Evolutionary conservation across 2,329 filamentous ascomycete genomes (phyloP).

Genomic region (Phoma sp.): DNA sequence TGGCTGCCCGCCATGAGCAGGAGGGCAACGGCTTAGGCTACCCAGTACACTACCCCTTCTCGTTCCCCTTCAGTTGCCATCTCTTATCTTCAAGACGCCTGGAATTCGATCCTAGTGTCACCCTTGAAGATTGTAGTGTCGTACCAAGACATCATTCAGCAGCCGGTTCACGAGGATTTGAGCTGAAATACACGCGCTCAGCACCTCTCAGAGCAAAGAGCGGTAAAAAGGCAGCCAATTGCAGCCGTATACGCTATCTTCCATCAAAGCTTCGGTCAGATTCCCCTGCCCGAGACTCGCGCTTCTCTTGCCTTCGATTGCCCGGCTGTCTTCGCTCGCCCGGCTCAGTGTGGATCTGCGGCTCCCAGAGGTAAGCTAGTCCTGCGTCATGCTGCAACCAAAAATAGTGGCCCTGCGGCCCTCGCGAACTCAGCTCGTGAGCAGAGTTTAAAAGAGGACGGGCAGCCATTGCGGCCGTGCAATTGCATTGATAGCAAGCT

Average conservation of each 20-base stretch:
- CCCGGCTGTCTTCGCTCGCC: constrained; percentile 5
- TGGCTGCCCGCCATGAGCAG: neutral
- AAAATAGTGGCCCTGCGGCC: constrained; percentile 20
- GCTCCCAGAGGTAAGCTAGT: constrained; percentile 34
- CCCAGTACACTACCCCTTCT: neutral
- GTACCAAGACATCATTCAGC: constrained; percentile 20
- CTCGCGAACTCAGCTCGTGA: constrained; percentile 5
- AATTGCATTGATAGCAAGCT: constrained; percentile 6
- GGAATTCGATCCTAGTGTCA: constrained; percentile 13
- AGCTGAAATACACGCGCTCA: constrained; percentile 8
- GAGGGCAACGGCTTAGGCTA: constrained; percentile 13
- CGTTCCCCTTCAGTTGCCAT: neutral
- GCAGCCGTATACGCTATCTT: constrained; percentile 34
- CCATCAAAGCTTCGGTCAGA: neutral
- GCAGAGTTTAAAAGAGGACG: constrained; percentile 9
- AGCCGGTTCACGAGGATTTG: neutral
- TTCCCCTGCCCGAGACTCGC: neutral
- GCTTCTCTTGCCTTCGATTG: constrained; percentile 1
- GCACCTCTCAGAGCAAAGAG: constrained; percentile 28
- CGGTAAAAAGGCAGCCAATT: constrained; percentile 46
- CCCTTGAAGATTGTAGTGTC: constrained; percentile 27
- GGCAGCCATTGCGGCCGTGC: neutral
- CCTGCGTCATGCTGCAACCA: constrained; percentile 26
- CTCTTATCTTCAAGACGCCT: constrained; percentile 12
- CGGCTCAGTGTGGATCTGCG: constrained; percentile 18